phyloP scores from a whole-genome alignment of 2,329 filamentous ascomycete species.

The Talaromyces sp. region DNA sequence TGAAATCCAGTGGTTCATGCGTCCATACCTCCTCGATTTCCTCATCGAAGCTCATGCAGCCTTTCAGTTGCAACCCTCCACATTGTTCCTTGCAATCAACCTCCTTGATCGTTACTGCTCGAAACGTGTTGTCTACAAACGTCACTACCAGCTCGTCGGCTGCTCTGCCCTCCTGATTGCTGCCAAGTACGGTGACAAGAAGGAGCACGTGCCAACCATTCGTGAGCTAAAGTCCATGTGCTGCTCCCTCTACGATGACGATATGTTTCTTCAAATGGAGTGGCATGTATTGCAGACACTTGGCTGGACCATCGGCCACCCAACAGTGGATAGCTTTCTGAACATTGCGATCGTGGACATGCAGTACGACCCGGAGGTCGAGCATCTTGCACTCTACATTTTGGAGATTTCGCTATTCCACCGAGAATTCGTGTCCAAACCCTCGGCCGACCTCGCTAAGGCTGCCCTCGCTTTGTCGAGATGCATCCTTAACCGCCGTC shows the following conservation, averaged over 20 bases:
- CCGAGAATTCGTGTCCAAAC: slow-evolving; percentile 91
- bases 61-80: slow-evolving; percentile 90
- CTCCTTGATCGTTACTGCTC: slow-evolving; percentile 97
- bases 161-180: slow-evolving; percentile 95
- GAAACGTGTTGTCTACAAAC: slow-evolving; percentile 95
- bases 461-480: slow-evolving; percentile 82
- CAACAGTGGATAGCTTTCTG: slow-evolving; percentile 91
- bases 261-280: slow-evolving; percentile 99
- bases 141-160: slow-evolving; percentile 96
- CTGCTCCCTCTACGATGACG: slow-evolving; percentile 94
- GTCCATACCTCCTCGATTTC: slow-evolving; percentile 96
- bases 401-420: slow-evolving; percentile 94
- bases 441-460: slow-evolving; percentile 85
- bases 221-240: slow-evolving; percentile 98
- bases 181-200: slow-evolving; percentile 98
- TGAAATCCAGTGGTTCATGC: slow-evolving; percentile 99
- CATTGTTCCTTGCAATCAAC: slow-evolving; percentile 93
- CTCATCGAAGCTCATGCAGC: slow-evolving; percentile 94
- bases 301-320: slow-evolving; percentile 93
- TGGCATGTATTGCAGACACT: slow-evolving; percentile 98
- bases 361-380: slow-evolving; percentile 76
- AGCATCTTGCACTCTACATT: slow-evolving; percentile 93
- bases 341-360: slow-evolving; percentile 79
- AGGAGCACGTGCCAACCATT: slow-evolving; percentile 96
- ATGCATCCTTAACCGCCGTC: slow-evolving; percentile 78